phyloP scores from a whole-genome alignment of 1,284 basidiomycete genomes.

The Microbotryum lychnidis-dioicae region DNA sequence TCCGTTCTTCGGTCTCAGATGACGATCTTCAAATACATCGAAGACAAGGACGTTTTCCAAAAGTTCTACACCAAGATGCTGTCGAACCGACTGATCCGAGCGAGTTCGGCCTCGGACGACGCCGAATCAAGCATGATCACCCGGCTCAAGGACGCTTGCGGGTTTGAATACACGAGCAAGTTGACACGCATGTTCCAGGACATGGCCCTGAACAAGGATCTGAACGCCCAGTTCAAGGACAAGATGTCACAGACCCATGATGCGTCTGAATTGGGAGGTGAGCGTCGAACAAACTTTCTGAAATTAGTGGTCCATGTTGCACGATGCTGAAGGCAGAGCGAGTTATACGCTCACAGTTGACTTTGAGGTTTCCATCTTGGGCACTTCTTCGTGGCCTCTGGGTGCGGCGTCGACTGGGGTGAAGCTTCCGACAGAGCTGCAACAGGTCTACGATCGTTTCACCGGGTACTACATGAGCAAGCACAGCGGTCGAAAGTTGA shows the following conservation, averaged over 20 bases:
- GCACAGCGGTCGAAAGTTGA: constrained; percentile 83
- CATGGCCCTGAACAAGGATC: constrained; percentile 89
- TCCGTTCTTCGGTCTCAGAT: constrained; percentile 52
- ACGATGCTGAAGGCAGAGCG: constrained; percentile 1
- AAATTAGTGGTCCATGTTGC: neutral
- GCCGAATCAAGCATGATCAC: constrained; percentile 97
- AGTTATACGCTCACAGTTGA: constrained; percentile 49
- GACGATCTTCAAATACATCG: constrained; percentile 97
- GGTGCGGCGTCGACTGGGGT: constrained; percentile 68
- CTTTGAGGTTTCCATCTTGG: constrained; percentile 88
- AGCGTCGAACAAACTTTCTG: constrained; percentile 9
- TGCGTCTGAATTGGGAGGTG: constrained; percentile 48
- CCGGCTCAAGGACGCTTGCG: constrained; percentile 95
- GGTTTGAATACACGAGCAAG: constrained; percentile 98
- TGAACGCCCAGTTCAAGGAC: constrained; percentile 94
- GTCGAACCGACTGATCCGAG: constrained; percentile 87
- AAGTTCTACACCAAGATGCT: constrained; percentile 97
- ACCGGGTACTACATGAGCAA: constrained; percentile 88
- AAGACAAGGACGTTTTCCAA: constrained; percentile 99
- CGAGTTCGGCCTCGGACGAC: constrained; percentile 90
- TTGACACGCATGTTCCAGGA: constrained; percentile 94
- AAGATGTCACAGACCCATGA: constrained; percentile 74
- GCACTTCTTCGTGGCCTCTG: constrained; percentile 94
- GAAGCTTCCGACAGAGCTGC: constrained; percentile 78
- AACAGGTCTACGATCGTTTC: constrained; percentile 83